Evolutionary conservation across 805 yeast species (phyloP), one percentile per base, ranked within the genome.

Genomic region (Kodamaea nitidulidarum): DNA sequence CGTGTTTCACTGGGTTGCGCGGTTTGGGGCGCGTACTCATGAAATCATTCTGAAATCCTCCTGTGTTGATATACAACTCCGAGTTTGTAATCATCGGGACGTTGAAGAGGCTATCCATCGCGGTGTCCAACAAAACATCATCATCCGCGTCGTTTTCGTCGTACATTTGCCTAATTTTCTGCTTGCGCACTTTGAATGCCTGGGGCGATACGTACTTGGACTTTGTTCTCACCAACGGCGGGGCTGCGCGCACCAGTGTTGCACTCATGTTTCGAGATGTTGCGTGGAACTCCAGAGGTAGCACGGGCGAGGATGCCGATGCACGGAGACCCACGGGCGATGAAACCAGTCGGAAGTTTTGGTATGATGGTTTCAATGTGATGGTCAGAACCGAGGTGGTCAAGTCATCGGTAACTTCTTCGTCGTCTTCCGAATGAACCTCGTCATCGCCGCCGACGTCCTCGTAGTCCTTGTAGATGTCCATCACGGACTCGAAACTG

Each of bases 91-190:
- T 61, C 8, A 69, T 60, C 1, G 74, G 74, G 14, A 69, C 73
- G 43, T 69, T 69, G 46, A 69, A 68, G 9, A 66, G 67, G 11
- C 32, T 30, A 38, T 64, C 68, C 36, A 66, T 45, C 4, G 20
- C 8, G 4, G 21, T 30, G 44, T 67, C 72, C 42, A 61, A 60
- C 9, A 58, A 44, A 21, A 65, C 45, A 18, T 67, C 60, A 25
- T 63, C 69, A 36, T 67, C 73, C 38, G 66, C 72, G 34, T 65
- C 67, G 45, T 63, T 56, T 14, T 67, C 72, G 37, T 68, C 74
- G 42, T 66, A 68, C 24, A 51, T 50, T 45, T 68, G 61, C 46
- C 67, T 67, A 9, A 71, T 54, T 15, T 60, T 47, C 39, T 55
- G 56, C 46, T 61, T 55, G 33, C 73, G 49, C 35, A 60, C 66